A percentile compares a stretch with the other conserved stretches of the same genome.
phyloP scores from a whole-genome alignment of 371 early-diverging fungal species.

The Encephalitozoon hellem region DNA sequence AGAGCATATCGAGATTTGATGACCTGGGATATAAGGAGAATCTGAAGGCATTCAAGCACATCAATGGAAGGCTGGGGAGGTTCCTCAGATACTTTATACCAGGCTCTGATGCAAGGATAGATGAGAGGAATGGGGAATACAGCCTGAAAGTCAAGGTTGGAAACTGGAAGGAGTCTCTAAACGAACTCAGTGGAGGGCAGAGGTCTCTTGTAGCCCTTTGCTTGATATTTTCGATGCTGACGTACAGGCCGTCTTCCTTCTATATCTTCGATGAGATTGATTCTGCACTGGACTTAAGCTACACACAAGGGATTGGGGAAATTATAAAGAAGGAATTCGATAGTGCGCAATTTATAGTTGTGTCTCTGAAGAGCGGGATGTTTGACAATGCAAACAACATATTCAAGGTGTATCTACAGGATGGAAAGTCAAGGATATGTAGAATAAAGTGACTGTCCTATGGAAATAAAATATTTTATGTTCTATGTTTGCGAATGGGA shows the following conservation, averaged over 20 bases:
- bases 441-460: constrained; percentile 43
- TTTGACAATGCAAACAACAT: constrained; percentile 95
- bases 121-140: constrained; percentile 63
- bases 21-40: constrained; percentile 38
- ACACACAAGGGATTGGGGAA: constrained; percentile 96
- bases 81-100: constrained; percentile 53
- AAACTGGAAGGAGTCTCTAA: constrained; percentile 87
- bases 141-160: constrained; percentile 88
- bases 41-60: constrained; percentile 59
- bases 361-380: constrained; percentile 99
- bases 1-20: constrained; percentile 48
- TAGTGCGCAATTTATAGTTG: constrained; percentile 93
- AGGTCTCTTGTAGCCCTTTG: constrained; percentile 88
- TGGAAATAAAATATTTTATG: background rate
- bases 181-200: constrained; percentile 96
- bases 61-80: constrained; percentile 56
- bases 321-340: constrained; percentile 83
- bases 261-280: constrained; percentile 99
- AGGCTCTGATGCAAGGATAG: constrained; percentile 44
- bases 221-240: constrained; percentile 83
- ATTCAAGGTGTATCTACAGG: constrained; percentile 81
- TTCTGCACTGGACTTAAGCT: constrained; percentile 91
- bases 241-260: constrained; percentile 97
- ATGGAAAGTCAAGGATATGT: constrained; percentile 87
- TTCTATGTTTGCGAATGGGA: background rate